Base-by-base conservation (phyloP, 192 early-diverging fungal genomes). In the Coemansia sp. region DNA sequence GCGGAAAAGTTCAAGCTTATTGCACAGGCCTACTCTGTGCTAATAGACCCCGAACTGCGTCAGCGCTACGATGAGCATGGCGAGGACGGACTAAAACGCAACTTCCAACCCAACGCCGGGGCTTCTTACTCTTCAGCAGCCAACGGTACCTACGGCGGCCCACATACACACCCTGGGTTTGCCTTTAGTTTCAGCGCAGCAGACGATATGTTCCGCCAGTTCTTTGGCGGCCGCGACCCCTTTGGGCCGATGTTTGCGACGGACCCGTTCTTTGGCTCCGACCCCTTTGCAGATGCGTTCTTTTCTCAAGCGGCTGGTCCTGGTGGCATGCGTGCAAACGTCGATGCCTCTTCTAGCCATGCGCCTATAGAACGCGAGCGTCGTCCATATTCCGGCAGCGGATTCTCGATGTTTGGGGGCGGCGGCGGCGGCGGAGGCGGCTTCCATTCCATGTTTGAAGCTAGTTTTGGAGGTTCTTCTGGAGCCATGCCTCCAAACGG, bases 1-100 rank as follows among this genome's bases (percentile, higher is more conserved):
- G 74, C 71, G 33, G 68, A 76, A 38, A 71, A 66, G 67, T 85
- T 85, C 70, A 83, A 85, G 57, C 64, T 71, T 33, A 55, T 85
- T 20, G 67, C 84, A 34, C 73, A 83, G 54, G 82, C 82, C 2
- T 83, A 83, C 49, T 70, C 73, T 9, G 82, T 83, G 54, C 72
- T 83, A n/a, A 79, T 71, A 23, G 82, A 83, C 56, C 23, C 62
- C 8, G 69, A 79, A 3, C 29, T 48, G 29, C 76, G 82, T 10
- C 25, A 59, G 56, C 63, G 59, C 20, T 83, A 83, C 58, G 82
- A 83, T 66, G 60, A 50, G 40, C 68, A 76, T 54, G 82, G 82
- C 41, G 66, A 73, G 22, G 77, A 66, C 4, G 82, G 82, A 25
- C 57, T 83, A 40, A 69, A 58, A 43, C 73, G 71, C 38, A 63